Evolutionary conservation across 192 early-diverging fungal genomes (phyloP).

Genomic region (Backusella mclennaniae): DNA sequence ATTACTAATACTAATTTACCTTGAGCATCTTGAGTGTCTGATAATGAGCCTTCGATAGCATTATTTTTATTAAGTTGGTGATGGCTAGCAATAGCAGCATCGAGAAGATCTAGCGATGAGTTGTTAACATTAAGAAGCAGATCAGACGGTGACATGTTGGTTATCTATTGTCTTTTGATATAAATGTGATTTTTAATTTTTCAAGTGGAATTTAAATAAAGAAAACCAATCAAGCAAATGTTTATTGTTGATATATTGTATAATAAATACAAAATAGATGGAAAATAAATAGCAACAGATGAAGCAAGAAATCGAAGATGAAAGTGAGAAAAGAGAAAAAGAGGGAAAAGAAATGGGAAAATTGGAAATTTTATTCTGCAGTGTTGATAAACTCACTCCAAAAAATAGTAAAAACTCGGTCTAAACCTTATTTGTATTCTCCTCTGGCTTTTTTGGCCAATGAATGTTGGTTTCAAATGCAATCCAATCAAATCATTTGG

Average conservation of each 20-base stretch:
- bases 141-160: not conserved
- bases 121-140: not conserved
- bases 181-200: not conserved
- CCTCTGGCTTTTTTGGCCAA: not conserved
- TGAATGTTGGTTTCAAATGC: not conserved
- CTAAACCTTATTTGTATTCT: not conserved
- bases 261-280: not conserved
- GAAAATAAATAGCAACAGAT: not conserved
- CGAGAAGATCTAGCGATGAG: constrained; percentile 4
- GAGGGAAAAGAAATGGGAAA: not conserved
- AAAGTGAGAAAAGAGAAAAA: not conserved
- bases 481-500: not conserved
- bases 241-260: not conserved
- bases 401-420: not conserved
- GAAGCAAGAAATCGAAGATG: not conserved
- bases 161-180: not conserved
- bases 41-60: not conserved
- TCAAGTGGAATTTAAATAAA: not conserved
- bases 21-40: not conserved
- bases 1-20: not conserved
- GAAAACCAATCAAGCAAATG: not conserved
- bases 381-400: not conserved
- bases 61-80: not conserved
- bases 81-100: constrained; percentile 14
- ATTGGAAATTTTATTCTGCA: not conserved